Conservation (phyloP, 2,329 filamentous ascomycete genomes). For the Paecilomyces fulvus region DNA sequence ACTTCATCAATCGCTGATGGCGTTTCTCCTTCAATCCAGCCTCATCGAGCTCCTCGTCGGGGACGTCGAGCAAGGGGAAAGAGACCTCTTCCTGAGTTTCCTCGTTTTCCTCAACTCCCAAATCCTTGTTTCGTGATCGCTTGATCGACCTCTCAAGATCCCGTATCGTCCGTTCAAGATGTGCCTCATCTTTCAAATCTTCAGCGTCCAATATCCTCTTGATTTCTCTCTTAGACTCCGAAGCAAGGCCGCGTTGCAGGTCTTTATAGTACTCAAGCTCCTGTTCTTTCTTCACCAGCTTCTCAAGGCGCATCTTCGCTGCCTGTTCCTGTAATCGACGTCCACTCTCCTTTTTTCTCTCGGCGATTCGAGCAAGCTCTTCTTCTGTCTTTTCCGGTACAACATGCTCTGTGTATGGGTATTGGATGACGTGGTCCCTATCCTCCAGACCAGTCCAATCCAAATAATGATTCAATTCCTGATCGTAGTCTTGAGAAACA, state of each 20-base stretch:
- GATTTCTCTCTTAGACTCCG: constrained; percentile 83
- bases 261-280: constrained; percentile 91
- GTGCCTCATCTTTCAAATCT: constrained; percentile 83
- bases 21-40: constrained; percentile 85
- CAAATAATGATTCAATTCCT: constrained; percentile 66
- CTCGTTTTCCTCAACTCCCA: constrained; percentile 73
- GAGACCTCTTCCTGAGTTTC: constrained; percentile 70
- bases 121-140: constrained; percentile 84
- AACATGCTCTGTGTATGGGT: constrained; percentile 86
- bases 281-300: constrained; percentile 89
- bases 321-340: constrained; percentile 88
- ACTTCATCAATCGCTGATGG: constrained; percentile 86
- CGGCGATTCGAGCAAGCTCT: constrained; percentile 79
- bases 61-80: constrained; percentile 79
- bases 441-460: constrained; percentile 92
- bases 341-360: constrained; percentile 91
- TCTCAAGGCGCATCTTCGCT: constrained; percentile 93
- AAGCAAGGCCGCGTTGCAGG: constrained; percentile 61
- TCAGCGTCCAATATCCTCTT: constrained; percentile 78
- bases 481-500: constrained; percentile 72
- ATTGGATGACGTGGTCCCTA: constrained; percentile 80
- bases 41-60: constrained; percentile 90
- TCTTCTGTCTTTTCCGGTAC: constrained; percentile 88
- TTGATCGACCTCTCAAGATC: constrained; percentile 87
- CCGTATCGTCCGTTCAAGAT: constrained; percentile 73